Evolutionary conservation across 805 yeast genomes (phyloP).

Genomic region (Dipodascopsis tothii): DNA sequence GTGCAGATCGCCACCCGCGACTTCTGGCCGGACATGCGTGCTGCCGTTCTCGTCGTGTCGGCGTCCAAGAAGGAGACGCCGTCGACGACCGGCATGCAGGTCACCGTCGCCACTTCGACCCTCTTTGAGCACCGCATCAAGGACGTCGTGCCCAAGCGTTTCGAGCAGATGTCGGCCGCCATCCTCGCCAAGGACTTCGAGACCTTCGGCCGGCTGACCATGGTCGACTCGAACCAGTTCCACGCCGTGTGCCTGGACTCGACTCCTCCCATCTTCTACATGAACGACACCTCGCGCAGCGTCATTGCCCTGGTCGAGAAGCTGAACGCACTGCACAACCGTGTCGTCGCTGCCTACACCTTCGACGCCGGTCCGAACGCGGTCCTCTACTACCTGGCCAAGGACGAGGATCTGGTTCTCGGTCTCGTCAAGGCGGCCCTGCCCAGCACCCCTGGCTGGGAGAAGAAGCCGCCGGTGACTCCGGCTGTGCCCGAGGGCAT

Average conservation of each 20-base stretch:
- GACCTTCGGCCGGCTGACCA: slow-evolving; percentile 79
- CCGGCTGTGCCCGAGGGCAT: slow-evolving; percentile 30
- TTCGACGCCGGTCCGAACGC: slow-evolving; percentile 99
- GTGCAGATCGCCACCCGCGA: slow-evolving; percentile 76
- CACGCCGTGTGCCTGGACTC: slow-evolving; percentile 97
- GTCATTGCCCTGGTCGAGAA: slow-evolving; percentile 71
- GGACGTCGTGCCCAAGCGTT: slow-evolving; percentile 81
- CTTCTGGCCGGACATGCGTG: slow-evolving; percentile 92
- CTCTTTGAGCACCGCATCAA: slow-evolving; percentile 72
- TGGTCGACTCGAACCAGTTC: slow-evolving; percentile 94
- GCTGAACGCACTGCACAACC: slow-evolving; percentile 59
- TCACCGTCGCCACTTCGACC: slow-evolving; percentile 82
- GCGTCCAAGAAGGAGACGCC: slow-evolving; percentile 93
- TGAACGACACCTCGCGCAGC: slow-evolving; percentile 82
- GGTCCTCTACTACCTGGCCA: slow-evolving; percentile 77
- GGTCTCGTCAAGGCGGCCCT: slow-evolving; percentile 61
- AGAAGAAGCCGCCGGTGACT: slow-evolving; percentile 29
- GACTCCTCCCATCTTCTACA: slow-evolving; percentile 87
- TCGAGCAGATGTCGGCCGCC: slow-evolving; percentile 69
- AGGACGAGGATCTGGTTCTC: slow-evolving; percentile 66
- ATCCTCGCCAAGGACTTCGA: slow-evolving; percentile 69
- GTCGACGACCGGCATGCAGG: slow-evolving; percentile 93
- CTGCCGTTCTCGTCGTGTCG: slow-evolving; percentile 84
- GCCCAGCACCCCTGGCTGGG: slow-evolving; percentile 63
- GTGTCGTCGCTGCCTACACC: slow-evolving; percentile 83